Percentiles rank a stretch among this genome's conserved stretches.
Evolutionary conservation across 345 rosid genomes (phyloP).

Genomic region (Syzygium aromaticum): DNA sequence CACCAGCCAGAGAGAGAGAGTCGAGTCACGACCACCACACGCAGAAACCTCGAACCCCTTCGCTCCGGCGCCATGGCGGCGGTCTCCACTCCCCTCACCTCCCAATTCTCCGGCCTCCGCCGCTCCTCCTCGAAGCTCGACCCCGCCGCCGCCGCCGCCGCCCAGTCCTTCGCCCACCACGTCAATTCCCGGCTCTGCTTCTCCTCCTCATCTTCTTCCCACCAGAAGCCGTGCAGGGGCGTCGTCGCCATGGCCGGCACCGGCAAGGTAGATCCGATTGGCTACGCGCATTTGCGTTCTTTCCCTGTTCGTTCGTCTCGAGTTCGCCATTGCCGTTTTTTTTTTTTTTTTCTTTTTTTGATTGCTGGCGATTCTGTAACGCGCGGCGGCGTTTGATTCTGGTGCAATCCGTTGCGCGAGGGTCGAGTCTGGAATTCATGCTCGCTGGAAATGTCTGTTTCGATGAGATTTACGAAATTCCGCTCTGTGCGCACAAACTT

Average conservation of each 20-base stretch:
- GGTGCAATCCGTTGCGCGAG: background rate
- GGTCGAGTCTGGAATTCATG: background rate
- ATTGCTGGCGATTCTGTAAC: background rate
- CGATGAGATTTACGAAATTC: background rate
- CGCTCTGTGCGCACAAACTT: background rate
- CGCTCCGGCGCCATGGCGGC: constrained; percentile 33
- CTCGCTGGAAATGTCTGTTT: background rate
- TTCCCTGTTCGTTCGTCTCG: background rate
- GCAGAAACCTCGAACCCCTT: background rate
- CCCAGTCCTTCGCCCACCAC: constrained; percentile 35
- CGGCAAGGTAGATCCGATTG: constrained; percentile 51
- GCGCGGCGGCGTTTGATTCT: background rate
- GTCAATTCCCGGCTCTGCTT: constrained; percentile 38
- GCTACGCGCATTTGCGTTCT: background rate
- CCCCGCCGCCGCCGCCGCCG: constrained; percentile 7
- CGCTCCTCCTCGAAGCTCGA: constrained; percentile 32
- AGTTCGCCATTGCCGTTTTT: background rate
- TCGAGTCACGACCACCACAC: background rate
- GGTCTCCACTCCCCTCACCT: constrained; percentile 39
- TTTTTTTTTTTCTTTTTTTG: background rate
- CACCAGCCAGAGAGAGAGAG: background rate
- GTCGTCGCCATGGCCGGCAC: constrained; percentile 87
- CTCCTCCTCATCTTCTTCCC: constrained; percentile 16
- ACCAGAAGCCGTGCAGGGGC: constrained; percentile 32
- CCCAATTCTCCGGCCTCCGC: constrained; percentile 25